Base-by-base conservation (phyloP, 371 early-diverging fungal species). In the Mucor mucedo region DNA sequence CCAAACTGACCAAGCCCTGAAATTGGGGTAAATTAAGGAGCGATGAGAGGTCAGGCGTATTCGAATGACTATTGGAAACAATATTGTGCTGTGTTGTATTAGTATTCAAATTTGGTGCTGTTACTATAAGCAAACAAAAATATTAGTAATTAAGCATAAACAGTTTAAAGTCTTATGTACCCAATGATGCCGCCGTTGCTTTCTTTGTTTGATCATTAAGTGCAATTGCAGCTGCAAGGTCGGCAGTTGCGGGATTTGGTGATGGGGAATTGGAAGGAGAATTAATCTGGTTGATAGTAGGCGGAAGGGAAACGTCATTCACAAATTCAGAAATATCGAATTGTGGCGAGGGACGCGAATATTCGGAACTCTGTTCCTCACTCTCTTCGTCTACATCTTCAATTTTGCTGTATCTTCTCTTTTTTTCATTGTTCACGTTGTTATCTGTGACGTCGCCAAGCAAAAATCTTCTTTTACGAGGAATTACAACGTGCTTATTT, bases 391-490 rank as follows among this genome's bases (percentile, higher is more conserved):
- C 70, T 14, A 63, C 70, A 39, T 73, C 76, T 32, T 76, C 80
- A 29, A 61, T 58, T 66, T 66, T 50, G 44, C 50, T 49, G 35
- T 66, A 38, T 65, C 58, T 42, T 70, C 73, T 42, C 58, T 70
- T 71, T 50, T 47, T 66, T 27, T 9, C 39, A 35, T 35, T 35
- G 8, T 35, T 35, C 29, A 5, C 10, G 40, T 27, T 40, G 21
- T 21, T 49, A 32, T 40, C 28, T 21, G 13, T 61, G 21, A 62
- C 67, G 59, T 79, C 79, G 0, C 69, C 80, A 32, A 85, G 59
- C 56, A 85, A 50, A 44, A 73, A 75, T 28, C 76, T 75, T 35
- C 82, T 58, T 52, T 86, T 87, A 55, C 85, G 80, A n/a, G 86
- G 85, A 41, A 84, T 76, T 27, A 83, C 81, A 1, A 75, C 86